Evolutionary conservation across 371 early-diverging fungal genomes (phyloP), one percentile per base, ranked within the genome.

Genomic region (Mortierella sp.): DNA sequence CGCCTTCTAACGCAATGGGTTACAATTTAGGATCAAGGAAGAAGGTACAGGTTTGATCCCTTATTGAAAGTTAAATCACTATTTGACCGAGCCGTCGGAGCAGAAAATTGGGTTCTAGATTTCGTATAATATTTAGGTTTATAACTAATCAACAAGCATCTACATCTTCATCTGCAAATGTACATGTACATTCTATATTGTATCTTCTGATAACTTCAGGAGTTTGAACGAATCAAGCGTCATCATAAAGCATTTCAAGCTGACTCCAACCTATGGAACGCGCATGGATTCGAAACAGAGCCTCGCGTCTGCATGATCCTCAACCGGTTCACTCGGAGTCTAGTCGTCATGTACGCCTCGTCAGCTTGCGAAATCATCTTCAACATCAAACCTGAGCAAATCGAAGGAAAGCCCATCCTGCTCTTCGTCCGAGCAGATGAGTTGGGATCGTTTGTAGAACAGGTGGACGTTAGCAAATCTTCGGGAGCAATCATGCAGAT

Each of bases 281-380:
- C 60, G 7, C 24, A 64, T 21, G 67, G 41, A 38, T 53, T 77
- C 0, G 62, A 67, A 5, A 69, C 77, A n/a, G 77, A 77, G 43
- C 69, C 66, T 10, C 77, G 77, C 6, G 77, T 65, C 11, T 77
- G 77, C n/a, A 64, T 77, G 72, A 72, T 77, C 57, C 69, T 77
- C 32, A 77, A 77, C 33, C 72, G 77, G 32, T 77, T 69, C 61
- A 63, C 77, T 24, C 62, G 71, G 36, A 65, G 38, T 40, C 66
- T 72, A 4, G 32, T 50, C 13, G 61, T 77, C 62, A 72, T 77
- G 69, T 77, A 77, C 33, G 71, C 72, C 11, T 77, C 77, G 15
- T 53, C 62, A 4, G 64, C 72, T 2, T 65, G 67, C 36, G 63
- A 63, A 15, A 45, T 43, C 22, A 59, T 72, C n/a, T 65, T 77